A percentile compares a stretch with the other conserved stretches of the same genome.
phyloP scores from a whole-genome alignment of 2,329 filamentous ascomycete species.

The Aspergillus amoenus region DNA sequence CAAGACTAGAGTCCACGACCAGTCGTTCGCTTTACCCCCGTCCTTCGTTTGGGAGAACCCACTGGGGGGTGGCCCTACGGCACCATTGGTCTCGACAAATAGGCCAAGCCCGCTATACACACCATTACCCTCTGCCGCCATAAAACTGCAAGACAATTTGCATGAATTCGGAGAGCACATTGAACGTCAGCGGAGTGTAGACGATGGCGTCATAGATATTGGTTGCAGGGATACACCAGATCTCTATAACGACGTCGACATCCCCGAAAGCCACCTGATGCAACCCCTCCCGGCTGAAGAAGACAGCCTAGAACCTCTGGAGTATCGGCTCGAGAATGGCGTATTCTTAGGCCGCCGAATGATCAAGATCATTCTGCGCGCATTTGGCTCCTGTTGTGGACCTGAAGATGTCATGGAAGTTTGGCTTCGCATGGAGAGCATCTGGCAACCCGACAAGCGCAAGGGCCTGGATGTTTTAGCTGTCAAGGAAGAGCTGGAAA shows the following conservation, averaged over 20 bases:
- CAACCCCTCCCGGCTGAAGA: slow-evolving; percentile 5
- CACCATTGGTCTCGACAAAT: slow-evolving; percentile 9
- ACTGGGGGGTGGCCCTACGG: slow-evolving; percentile 14
- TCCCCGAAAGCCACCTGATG: slow-evolving; percentile 13
- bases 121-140: slow-evolving; percentile 21
- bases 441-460: slow-evolving; percentile 40
- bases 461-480: slow-evolving; percentile 36
- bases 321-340: slow-evolving; percentile 37
- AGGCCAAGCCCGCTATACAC: slow-evolving; percentile 24
- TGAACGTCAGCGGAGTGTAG: slow-evolving; percentile 5
- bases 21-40: slow-evolving; percentile 14
- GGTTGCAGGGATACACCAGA: not conserved
- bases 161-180: slow-evolving; percentile 10
- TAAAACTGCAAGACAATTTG: not conserved
- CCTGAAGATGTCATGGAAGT: slow-evolving; percentile 37
- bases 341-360: slow-evolving; percentile 44
- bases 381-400: slow-evolving; percentile 39
- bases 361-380: slow-evolving; percentile 39
- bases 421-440: slow-evolving; percentile 40
- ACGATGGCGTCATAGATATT: slow-evolving; percentile 7
- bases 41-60: slow-evolving; percentile 33
- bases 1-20: slow-evolving; percentile 25
- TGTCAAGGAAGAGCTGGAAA: slow-evolving; percentile 39
- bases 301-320: slow-evolving; percentile 22
- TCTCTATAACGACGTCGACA: slow-evolving; percentile 11